Evolutionary conservation across 2,329 filamentous ascomycete species (phyloP).

Genomic region (Botrytis fabae): DNA sequence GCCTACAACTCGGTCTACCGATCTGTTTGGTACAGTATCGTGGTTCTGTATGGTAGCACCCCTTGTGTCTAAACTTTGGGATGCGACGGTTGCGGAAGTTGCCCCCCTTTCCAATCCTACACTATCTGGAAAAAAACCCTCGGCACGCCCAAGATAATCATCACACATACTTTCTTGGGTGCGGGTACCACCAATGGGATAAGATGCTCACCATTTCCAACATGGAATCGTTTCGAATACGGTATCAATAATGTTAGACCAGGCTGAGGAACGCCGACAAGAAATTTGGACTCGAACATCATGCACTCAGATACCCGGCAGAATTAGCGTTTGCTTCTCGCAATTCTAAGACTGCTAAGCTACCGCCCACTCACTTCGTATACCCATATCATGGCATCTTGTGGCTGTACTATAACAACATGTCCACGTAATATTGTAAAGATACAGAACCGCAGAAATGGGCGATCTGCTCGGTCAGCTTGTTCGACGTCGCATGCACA

Average conservation of each 20-base stretch:
- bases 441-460: conserved; percentile 19
- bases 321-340: conserved; percentile 14
- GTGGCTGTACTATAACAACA: conserved; percentile 29
- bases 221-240: conserved; percentile 20
- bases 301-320: conserved; percentile 32
- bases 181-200: conserved; percentile 16
- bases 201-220: conserved; percentile 11
- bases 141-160: conserved; percentile 17
- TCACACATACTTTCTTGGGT: conserved; percentile 16
- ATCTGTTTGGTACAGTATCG: conserved; percentile 16
- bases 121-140: conserved; percentile 1
- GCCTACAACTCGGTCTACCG: conserved; percentile 8
- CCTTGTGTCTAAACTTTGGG: conserved; percentile 8
- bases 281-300: conserved; percentile 25
- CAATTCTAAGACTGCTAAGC: conserved; percentile 26
- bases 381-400: conserved; percentile 27
- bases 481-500: conserved; percentile 35
- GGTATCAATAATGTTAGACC: conserved; percentile 13
- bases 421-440: conserved; percentile 25
- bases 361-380: conserved; percentile 10
- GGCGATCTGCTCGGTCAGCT: conserved; percentile 28
- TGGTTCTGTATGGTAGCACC: conserved; percentile 14
- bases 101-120: conserved; percentile 15
- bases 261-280: conserved; percentile 23
- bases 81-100: conserved; percentile 9